A percentile compares a stretch with the other conserved stretches of the same genome.
These are phyloP conservation scores for Nitzschia sp. DNA, from an alignment of 108 stramenopile genomes.

Conservation along the genomic window DNA sequence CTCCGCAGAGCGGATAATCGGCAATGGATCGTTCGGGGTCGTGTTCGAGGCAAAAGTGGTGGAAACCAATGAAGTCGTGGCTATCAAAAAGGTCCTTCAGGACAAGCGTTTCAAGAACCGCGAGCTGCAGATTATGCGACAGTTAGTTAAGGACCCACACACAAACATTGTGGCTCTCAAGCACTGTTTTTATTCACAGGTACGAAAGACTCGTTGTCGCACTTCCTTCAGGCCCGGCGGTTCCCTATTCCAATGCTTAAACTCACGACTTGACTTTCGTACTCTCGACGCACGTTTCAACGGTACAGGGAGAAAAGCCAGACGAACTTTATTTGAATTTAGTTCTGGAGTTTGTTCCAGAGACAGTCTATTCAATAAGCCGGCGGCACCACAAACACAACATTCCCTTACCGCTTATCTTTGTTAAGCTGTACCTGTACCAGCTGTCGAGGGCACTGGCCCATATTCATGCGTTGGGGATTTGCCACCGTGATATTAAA, in stretches of 20 bases:
- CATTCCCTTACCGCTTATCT: constrained; percentile 83
- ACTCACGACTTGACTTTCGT: too few relatives aligned
- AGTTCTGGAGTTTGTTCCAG: constrained; percentile 97
- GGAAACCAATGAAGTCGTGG: constrained; percentile 93
- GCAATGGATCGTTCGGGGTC: constrained; percentile 98
- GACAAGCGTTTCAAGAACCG: constrained; percentile 99
- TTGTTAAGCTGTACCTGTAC: constrained; percentile 96
- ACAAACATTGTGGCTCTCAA: constrained; percentile 95
- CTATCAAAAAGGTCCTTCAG: constrained; percentile 97
- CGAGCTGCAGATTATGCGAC: constrained; percentile 97
- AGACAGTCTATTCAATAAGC: constrained; percentile 96
- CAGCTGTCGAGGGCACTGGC: constrained; percentile 95
- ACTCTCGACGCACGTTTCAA: too few relatives aligned
- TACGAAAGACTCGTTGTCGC: constrained; percentile 29
- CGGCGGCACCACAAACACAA: constrained; percentile 93
- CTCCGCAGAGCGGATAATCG: constrained; percentile 96
- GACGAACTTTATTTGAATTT: constrained; percentile 98
- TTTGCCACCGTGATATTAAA: constrained; percentile 99
- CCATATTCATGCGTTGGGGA: constrained; percentile 95
- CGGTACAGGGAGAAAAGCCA: constrained; percentile 78
- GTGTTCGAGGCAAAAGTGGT: constrained; percentile 97
- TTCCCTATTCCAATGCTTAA: too few relatives aligned
- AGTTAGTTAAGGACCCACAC: constrained; percentile 94
- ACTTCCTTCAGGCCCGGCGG: too few relatives aligned
- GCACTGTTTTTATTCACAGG: constrained; percentile 97